phyloP scores from a whole-genome alignment of 2,329 filamentous ascomycete genomes.

The Zymoseptoria pseudotritici region DNA sequence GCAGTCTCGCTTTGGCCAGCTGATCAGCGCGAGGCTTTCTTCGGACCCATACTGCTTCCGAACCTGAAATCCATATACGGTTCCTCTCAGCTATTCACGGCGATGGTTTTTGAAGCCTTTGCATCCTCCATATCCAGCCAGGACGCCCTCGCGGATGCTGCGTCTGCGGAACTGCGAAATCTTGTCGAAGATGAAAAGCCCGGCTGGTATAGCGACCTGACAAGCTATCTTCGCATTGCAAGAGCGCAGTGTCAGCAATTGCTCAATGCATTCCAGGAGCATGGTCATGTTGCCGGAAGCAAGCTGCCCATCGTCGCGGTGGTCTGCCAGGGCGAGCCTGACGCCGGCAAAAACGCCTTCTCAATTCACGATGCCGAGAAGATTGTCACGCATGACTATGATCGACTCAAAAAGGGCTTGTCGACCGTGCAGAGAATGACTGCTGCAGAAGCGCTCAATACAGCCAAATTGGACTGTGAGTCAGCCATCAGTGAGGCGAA shows the following conservation, averaged over 20 bases:
- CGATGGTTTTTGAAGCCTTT: constrained; percentile 83
- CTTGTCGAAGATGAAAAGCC: constrained; percentile 79
- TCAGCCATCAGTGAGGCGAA: constrained; percentile 73
- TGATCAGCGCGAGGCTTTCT: constrained; percentile 51
- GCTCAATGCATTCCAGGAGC: constrained; percentile 83
- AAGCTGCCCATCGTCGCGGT: constrained; percentile 77
- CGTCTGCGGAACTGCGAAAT: constrained; percentile 58
- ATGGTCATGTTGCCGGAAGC: constrained; percentile 68
- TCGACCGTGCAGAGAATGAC: constrained; percentile 81
- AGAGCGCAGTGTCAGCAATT: constrained; percentile 87
- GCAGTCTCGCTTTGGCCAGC: constrained; percentile 71
- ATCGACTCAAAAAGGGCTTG: constrained; percentile 80
- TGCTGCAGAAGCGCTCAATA: constrained; percentile 67
- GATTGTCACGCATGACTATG: constrained; percentile 77
- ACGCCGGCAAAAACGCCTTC: constrained; percentile 88
- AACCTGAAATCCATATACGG: constrained; percentile 67
- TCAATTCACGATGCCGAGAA: constrained; percentile 82
- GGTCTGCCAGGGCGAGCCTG: constrained; percentile 85
- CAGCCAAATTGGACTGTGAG: constrained; percentile 64
- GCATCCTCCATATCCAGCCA: constrained; percentile 49
- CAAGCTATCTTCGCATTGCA: constrained; percentile 81
- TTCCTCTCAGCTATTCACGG: constrained; percentile 76
- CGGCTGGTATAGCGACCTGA: constrained; percentile 76
- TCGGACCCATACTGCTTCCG: constrained; percentile 57
- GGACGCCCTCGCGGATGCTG: constrained; percentile 49